phyloP scores from a whole-genome alignment of 768 basidiomycete genomes.

The Collybia mongolica region DNA sequence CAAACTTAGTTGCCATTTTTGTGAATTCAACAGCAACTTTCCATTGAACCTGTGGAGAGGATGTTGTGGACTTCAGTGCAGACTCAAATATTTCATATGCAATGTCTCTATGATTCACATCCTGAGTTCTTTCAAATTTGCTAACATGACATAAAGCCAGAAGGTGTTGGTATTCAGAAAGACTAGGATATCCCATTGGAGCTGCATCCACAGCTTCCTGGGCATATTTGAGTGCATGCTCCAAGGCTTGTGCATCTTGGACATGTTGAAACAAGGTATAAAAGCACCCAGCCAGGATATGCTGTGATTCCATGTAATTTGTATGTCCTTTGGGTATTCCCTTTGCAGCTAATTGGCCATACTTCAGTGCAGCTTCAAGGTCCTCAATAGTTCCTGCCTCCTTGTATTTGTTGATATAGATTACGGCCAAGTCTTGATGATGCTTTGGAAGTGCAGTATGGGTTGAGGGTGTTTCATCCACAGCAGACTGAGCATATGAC shows the following conservation, averaged over 20 bases:
- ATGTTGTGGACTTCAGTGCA: background rate
- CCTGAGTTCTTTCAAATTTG: background rate
- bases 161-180: background rate
- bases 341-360: background rate
- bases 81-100: background rate
- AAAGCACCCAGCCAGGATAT: background rate
- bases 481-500: no score
- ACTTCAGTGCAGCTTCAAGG: slow-evolving; percentile 1
- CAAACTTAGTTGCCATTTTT: background rate
- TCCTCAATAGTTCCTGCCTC: background rate
- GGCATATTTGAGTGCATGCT: background rate
- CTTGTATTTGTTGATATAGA: background rate
- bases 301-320: background rate
- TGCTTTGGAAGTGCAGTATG: no score
- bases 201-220: background rate
- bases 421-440: no score
- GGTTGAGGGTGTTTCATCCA: no score
- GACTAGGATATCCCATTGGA: background rate
- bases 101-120: background rate
- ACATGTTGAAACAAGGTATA: background rate
- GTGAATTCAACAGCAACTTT: slow-evolving; percentile 3
- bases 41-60: background rate
- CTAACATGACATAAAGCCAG: background rate
- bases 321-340: background rate
- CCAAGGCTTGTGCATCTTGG: no score